Evolutionary conservation across 2,329 filamentous ascomycete genomes (phyloP).

Genomic region (Apiospora rasikravindrae): DNA sequence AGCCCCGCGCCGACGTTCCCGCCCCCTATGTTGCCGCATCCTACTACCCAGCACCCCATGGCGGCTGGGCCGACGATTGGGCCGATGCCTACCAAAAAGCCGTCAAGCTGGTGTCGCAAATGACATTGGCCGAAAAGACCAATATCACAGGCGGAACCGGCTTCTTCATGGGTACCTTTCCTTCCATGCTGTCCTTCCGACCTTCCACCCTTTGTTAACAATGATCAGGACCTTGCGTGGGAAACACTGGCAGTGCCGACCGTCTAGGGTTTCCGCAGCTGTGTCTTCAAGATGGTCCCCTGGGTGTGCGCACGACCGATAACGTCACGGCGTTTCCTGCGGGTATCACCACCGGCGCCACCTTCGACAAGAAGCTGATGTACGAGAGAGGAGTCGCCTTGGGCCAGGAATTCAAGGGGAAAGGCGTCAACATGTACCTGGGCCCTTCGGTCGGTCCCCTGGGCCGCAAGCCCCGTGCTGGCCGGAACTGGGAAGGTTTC

Average conservation of each 20-base stretch:
- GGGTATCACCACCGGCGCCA: conserved; percentile 78
- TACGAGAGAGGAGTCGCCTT: conserved; percentile 70
- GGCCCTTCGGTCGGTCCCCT: conserved; percentile 74
- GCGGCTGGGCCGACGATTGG: conserved; percentile 75
- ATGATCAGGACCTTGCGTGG: conserved; percentile 64
- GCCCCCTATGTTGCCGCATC: conserved; percentile 53
- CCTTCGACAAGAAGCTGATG: conserved; percentile 75
- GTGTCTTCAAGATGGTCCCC: conserved; percentile 73
- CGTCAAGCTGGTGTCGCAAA: conserved; percentile 68
- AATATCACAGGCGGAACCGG: conserved; percentile 77
- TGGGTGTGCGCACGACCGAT: conserved; percentile 75
- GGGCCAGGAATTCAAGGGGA: conserved; percentile 74
- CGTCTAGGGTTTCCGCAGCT: conserved; percentile 75
- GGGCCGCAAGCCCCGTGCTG: conserved; percentile 73
- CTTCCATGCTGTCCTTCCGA: neutral
- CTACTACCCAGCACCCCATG: conserved; percentile 76
- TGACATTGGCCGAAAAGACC: conserved; percentile 82
- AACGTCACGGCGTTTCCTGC: conserved; percentile 79
- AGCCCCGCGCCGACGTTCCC: conserved; percentile 35
- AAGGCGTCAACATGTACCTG: conserved; percentile 74
- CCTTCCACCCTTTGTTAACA: conserved; percentile 23
- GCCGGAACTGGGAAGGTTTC: conserved; percentile 79
- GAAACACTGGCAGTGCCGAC: conserved; percentile 74
- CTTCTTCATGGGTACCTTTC: conserved; percentile 65
- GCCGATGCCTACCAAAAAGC: conserved; percentile 73